Evolutionary conservation across 1,284 basidiomycete genomes (phyloP), one percentile per base, ranked within the genome.

Genomic region (Apiotrichum gamsii): DNA sequence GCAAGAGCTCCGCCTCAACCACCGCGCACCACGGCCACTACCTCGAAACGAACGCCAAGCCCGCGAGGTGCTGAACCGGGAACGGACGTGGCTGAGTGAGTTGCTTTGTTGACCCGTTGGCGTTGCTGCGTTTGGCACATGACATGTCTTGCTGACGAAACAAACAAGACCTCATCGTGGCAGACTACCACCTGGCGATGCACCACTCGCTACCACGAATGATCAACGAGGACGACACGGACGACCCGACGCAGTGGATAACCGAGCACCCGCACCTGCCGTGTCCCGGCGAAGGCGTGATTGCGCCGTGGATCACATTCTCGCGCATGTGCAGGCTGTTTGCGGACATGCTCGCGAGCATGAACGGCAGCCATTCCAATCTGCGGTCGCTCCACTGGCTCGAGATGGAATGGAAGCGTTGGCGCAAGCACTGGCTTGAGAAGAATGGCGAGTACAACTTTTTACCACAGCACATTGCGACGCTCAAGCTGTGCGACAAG

Each of bases 1-100:
- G 1, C 67, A 69, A 47, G 66, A 72, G 50, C 53, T 74, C 20
- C 61, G 64, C 1, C 58, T 74, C 4, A 56, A 69, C 43, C 54
- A 55, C 18, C 57, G 51, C 13, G 56, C 57, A 10, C 41, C 50
- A 8, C 39, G 64, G 18, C 67, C 67, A 5, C 47, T 70, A 34
- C 61, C 67, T 1, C 39, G 52, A 14, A 56, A 63, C 24, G 61
- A 62, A 39, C 32, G 51, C 30, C 50, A 53, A 35, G 62, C 62
- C 18, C 46, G 62, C 20, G 60, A 64, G 45, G 44, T 59, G 15
- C 46, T 64, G 37, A 60, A 60, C 43, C 45, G 45, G 32, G 60
- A 64, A 33, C 46, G 62, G 34, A 53, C 52, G 30, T 64, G 62
- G 62, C 41, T 62, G 18, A 60, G 58, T 60, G 40, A 56, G 60